Percentiles rank a stretch among this genome's conserved stretches.
phyloP scores from a whole-genome alignment of 768 basidiomycete species.

The Fomitopsis serialis region DNA sequence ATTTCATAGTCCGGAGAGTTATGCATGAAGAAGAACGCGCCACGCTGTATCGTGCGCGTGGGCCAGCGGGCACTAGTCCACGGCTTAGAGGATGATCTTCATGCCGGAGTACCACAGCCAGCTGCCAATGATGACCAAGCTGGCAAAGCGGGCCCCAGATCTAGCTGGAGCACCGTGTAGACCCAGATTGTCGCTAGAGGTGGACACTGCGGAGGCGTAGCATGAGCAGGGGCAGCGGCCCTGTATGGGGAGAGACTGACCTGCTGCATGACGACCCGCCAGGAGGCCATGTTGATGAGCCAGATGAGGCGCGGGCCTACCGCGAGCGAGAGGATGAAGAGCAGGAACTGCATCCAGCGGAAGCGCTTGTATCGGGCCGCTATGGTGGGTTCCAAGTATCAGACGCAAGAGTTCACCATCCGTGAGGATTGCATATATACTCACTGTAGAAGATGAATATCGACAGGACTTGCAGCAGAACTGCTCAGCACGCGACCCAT shows the following conservation, averaged over 20 bases:
- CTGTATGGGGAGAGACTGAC: constrained; percentile 28
- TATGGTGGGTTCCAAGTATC: too few species aligned
- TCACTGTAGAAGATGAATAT: constrained; percentile 74
- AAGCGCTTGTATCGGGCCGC: constrained; percentile 62
- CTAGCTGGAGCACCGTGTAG: constrained; percentile 66
- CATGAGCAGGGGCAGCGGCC: too few species aligned
- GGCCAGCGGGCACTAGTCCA: too few species aligned
- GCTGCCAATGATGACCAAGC: constrained; percentile 44
- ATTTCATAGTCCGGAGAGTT: too few species aligned
- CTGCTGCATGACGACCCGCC: constrained; percentile 71
- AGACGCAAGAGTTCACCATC: too few species aligned
- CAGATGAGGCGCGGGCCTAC: constrained; percentile 67
- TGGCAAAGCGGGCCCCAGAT: constrained; percentile 54
- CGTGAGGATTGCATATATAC: constrained; percentile 21
- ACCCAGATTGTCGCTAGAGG: constrained; percentile 78
- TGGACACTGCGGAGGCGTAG: constrained; percentile 46
- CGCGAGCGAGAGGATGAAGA: constrained; percentile 54
- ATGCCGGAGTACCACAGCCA: constrained; percentile 64
- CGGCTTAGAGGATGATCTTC: constrained; percentile 37
- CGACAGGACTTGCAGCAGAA: constrained; percentile 48
- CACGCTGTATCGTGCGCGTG: too few species aligned
- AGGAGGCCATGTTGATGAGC: constrained; percentile 62
- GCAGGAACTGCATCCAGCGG: constrained; percentile 44
- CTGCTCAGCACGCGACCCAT: not conserved
- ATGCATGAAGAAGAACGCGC: too few species aligned